Base-by-base conservation (phyloP, 257 asterid species). In the Datura wrightii region DNA sequence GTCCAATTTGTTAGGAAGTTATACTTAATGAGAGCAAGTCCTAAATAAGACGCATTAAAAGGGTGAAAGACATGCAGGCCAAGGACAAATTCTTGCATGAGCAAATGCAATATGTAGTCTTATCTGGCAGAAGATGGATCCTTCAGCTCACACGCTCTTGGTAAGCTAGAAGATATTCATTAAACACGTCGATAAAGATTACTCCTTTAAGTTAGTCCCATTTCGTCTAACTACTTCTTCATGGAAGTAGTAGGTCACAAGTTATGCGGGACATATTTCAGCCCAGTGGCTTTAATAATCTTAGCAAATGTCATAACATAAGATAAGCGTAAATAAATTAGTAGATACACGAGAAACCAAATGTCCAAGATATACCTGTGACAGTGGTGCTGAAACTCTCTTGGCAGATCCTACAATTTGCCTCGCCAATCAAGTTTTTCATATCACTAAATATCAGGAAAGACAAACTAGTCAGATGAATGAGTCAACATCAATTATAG, bases 371-470 rank as follows among this genome's bases (percentile, higher is more conserved):
- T 82, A 59, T 70, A 91, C 94, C 93, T 76, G 95, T 94, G 56
- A 94, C 88, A 18, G 89, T 90, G 88, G 97, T 96, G 92, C 98
- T 96, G 87, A 90, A 96, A 92, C 94, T 93, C 91, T 96, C 99
- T 84, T 93, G 93, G 85, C 99, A 96, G 58, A 96, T 96, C 86
- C 90, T 66, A 79, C 98, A 96, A 1, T 88, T 82, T 48, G 93
- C 99, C 85, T 93, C 98, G 3, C 99, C 98, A 81, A 91, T 91
- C 94, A 91, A 87, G 91, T 91, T 90, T 90, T 96, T 94, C 98
- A 94, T 92, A 85, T 96, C 98, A 82, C 99, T 95, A 91, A 58
- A 90, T 89, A 81, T 42, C 70, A 36, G 48, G 31, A 15, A 42
- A 66, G 59, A 66, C 2, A 3, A 44, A 62, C 4, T 6, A 16